phyloP scores from a whole-genome alignment of 2,329 filamentous ascomycete genomes.

The Ceratocystis harringtonii region DNA sequence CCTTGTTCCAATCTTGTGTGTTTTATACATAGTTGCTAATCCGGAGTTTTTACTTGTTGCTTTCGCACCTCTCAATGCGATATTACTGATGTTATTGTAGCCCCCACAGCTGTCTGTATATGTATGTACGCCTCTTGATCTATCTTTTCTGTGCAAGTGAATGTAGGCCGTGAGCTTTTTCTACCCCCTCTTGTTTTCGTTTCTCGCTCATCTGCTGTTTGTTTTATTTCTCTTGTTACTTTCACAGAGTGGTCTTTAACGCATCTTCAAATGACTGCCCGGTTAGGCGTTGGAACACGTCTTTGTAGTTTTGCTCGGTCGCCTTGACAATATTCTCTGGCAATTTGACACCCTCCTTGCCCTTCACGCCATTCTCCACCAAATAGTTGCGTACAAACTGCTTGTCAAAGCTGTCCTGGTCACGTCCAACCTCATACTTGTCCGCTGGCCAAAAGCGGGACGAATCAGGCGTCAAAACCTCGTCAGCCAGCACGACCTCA shows the following conservation, averaged over 20 bases:
- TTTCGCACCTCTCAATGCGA: neutral
- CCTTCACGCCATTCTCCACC: slow-evolving; percentile 45
- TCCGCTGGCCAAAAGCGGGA: slow-evolving; percentile 76
- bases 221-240: neutral
- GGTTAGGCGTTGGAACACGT: slow-evolving; percentile 55
- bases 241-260: slow-evolving; percentile 8
- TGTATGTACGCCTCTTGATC: neutral
- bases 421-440: slow-evolving; percentile 46
- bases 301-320: slow-evolving; percentile 58
- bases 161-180: neutral
- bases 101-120: neutral
- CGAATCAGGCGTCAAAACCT: slow-evolving; percentile 71
- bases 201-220: neutral
- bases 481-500: slow-evolving; percentile 43
- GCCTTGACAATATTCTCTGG: slow-evolving; percentile 53
- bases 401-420: slow-evolving; percentile 82
- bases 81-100: neutral
- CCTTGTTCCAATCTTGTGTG: slow-evolving; percentile 1
- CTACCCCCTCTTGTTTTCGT: neutral
- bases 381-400: slow-evolving; percentile 75
- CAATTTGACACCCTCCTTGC: slow-evolving; percentile 32
- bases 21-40: slow-evolving; percentile 3
- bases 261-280: slow-evolving; percentile 33
- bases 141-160: neutral
- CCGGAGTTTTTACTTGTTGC: slow-evolving; percentile 1